Base-by-base conservation (phyloP, 805 yeast species). In the Cyberlindnera meyerae region DNA sequence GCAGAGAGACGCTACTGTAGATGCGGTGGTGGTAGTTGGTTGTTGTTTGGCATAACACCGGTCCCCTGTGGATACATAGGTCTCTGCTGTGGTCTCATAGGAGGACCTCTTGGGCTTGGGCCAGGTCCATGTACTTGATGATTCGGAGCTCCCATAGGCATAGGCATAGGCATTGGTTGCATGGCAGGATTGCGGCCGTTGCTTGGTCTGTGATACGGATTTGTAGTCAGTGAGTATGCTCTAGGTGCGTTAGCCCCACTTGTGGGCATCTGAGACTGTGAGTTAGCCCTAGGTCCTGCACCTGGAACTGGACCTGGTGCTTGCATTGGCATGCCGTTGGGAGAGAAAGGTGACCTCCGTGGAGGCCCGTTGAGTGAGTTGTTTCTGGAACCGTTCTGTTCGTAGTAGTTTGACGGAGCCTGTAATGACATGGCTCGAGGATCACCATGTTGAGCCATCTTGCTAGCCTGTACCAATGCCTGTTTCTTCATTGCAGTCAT, bases 401-500 rank as follows among this genome's bases (percentile, higher is more conserved):
- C 26, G 24, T 42, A 8, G 24, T 47, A 49, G 42, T 51, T 52
- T 43, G 24, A 34, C 24, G 48, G 29, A 4, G 36, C 39, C 37
- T 57, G 65, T 22, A 69, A 47, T 2, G 76, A 70, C 76, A 68
- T 70, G 5, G 76, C 58, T 26, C 75, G 54, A 11, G 72, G 70
- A 26, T 62, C 70, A 4, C 34, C 36, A 17, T 29, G 37, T 31
- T 38, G 42, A 12, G 40, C 46, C 31, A 55, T 48, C 36, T 63
- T 49, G 2, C 78, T 73, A 32, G 74, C 65, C 9, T 63, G 62
- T 13, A 65, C 64, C 47, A 68, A 54, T 15, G 74, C 73, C 54
- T 70, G 51, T 52, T 83, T 83, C 63, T 77, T 81, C 53, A 77
- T 79, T 5, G 75, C 77, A 32, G 79, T 77, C 70, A 78, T 68